These are phyloP conservation scores for Orbilia oligospora DNA, from an alignment of 2,329 filamentous ascomycete genomes.

Conservation along the genomic window DNA sequence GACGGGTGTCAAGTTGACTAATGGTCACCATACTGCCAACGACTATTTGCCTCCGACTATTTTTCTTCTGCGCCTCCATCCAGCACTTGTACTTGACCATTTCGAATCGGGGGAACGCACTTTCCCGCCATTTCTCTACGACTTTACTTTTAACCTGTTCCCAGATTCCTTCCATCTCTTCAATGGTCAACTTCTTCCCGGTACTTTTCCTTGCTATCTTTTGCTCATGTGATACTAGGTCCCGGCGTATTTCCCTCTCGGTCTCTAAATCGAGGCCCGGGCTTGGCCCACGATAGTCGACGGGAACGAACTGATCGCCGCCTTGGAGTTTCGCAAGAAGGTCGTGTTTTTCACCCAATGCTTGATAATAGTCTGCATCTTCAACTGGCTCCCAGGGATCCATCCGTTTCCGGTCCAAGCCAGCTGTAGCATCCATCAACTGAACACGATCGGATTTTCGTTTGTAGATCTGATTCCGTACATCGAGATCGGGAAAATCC, in stretches of 20 bases:
- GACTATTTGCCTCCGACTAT: background rate
- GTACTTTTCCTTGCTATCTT: background rate
- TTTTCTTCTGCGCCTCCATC: slow-evolving; percentile 30
- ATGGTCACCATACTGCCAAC: slow-evolving; percentile 42
- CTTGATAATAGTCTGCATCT: background rate
- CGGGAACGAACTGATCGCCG: background rate
- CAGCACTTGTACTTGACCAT: slow-evolving; percentile 31
- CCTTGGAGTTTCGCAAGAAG: background rate
- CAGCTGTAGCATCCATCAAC: slow-evolving; percentile 3
- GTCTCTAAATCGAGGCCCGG: slow-evolving; percentile 28
- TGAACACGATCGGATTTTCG: slow-evolving; percentile 16
- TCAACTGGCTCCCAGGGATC: slow-evolving; percentile 14
- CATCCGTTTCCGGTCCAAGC: background rate
- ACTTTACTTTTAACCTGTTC: background rate
- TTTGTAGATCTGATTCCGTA: slow-evolving; percentile 26
- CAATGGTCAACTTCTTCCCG: background rate
- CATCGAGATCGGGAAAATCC: slow-evolving; percentile 24
- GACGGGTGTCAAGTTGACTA: slow-evolving; percentile 38
- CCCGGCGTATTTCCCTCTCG: slow-evolving; percentile 5
- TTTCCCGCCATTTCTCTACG: slow-evolving; percentile 7
- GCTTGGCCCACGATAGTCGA: slow-evolving; percentile 5
- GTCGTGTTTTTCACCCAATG: slow-evolving; percentile 7
- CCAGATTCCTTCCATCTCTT: slow-evolving; percentile 28
- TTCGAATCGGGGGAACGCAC: slow-evolving; percentile 1
- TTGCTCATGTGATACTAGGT: background rate